Evolutionary conservation across 2,329 filamentous ascomycete species (phyloP), one percentile per base, ranked within the genome.

Genomic region (Cordyceps cicadae): DNA sequence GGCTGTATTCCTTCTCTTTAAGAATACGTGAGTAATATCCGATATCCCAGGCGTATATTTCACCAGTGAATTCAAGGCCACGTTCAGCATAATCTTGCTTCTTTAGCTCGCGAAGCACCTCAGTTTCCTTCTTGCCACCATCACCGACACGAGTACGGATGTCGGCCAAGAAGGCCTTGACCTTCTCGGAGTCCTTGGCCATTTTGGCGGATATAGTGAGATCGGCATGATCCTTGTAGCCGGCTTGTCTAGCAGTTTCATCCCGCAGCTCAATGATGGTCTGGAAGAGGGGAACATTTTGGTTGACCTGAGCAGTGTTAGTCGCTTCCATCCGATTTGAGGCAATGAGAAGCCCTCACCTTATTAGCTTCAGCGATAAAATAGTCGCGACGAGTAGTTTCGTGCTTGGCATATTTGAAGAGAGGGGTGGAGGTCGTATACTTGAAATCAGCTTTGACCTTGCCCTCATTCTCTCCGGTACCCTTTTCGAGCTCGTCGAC

Each of bases 41-140:
- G 69, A 89, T 82, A 66, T 94, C 90, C 90, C 90, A 94, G 46
- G 92, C 82, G 72, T 89, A 93, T 72, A 92, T 91, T 66, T 85
- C 85, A 54, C 82, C 84, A 66, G 90, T 87, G 59, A 82, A 81
- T 3, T 79, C 74, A 8, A 85, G 67, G 9, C 82, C 82, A 29
- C 85, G 81, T 21, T 81, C 77, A 67, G 84, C 80, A 59, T 83
- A 78, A 65, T 92, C 87, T 59, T 81, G 78, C 75, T 88, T 85
- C 81, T 94, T 94, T 66, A 92, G 78, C 64, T 84, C 81, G 63
- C 87, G 79, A n/a, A 95, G 77, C 67, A 87, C 85, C 50, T 81
- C 77, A 48, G 85, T 84, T 74, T 94, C 90, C 71, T 87, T 85
- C 61, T 79, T 75, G 26, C 89, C 90, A 29, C 89, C 89, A 0